A percentile compares a stretch with the other conserved stretches of the same genome.
Evolutionary conservation across 495 filamentous ascomycete species (phyloP).

Genomic region (Oleoguttula mirabilis): DNA sequence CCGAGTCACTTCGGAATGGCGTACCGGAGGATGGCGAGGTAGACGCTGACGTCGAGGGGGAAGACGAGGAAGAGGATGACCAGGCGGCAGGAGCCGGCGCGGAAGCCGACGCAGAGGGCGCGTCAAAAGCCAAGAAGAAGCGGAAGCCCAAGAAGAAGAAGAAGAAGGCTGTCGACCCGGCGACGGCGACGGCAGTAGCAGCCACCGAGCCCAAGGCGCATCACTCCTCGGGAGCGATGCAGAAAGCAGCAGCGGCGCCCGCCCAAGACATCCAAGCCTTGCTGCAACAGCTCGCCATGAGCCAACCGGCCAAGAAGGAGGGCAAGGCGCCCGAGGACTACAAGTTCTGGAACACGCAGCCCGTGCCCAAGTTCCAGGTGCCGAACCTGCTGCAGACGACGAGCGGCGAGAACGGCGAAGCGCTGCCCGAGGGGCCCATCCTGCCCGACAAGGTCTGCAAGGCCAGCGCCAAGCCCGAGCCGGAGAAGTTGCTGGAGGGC

Average conservation of each 20-base stretch:
- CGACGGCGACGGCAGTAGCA: background rate
- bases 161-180: constrained; percentile 22
- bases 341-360: constrained; percentile 97
- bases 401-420: constrained; percentile 21
- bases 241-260: background rate
- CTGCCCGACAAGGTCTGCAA: constrained; percentile 53
- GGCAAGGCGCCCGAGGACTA: constrained; percentile 40
- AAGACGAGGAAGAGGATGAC: constrained; percentile 5
- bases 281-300: constrained; percentile 37
- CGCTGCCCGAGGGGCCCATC: constrained; percentile 47
- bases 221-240: constrained; percentile 15
- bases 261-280: constrained; percentile 25
- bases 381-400: constrained; percentile 18
- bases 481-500: constrained; percentile 50
- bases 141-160: constrained; percentile 33
- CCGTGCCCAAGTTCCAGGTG: constrained; percentile 62
- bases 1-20: too few species aligned
- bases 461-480: constrained; percentile 58
- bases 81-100: constrained; percentile 2
- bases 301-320: constrained; percentile 48
- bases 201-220: background rate
- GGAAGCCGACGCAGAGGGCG: background rate
- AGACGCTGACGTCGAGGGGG: too few species aligned
- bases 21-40: too few species aligned
- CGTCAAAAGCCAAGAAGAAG: constrained; percentile 31